phyloP scores from a whole-genome alignment of 2,329 filamentous ascomycete genomes.

The Verticillium nonalfalfae region DNA sequence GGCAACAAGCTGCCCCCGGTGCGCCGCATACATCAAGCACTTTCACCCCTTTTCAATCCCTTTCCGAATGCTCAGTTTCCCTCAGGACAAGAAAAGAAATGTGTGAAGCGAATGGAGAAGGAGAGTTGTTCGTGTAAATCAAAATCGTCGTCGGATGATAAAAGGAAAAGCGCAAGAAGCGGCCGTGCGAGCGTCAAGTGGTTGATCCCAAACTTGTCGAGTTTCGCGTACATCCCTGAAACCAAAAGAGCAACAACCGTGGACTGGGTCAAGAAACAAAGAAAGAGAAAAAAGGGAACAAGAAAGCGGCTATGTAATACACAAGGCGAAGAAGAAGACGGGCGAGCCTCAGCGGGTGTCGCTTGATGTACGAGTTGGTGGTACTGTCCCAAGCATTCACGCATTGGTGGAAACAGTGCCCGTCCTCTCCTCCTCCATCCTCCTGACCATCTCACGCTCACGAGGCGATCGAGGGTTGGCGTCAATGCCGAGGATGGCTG shows the following conservation, averaged over 20 bases:
- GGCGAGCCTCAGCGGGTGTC: neutral
- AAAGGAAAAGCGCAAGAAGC: neutral
- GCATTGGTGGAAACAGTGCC: slow-evolving; percentile 21
- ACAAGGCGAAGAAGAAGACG: slow-evolving; percentile 7
- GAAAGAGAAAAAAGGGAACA: slow-evolving; percentile 1
- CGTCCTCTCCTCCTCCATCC: slow-evolving; percentile 45
- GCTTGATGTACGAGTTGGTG: neutral
- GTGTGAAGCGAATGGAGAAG: neutral
- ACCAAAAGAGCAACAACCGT: neutral
- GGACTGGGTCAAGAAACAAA: neutral
- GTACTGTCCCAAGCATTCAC: slow-evolving; percentile 12
- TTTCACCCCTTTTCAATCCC: neutral
- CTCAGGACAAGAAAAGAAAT: neutral
- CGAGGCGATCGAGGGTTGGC: slow-evolving; percentile 50
- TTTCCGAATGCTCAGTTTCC: neutral
- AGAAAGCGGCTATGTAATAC: slow-evolving; percentile 9
- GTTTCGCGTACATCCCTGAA: neutral
- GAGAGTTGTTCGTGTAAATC: neutral
- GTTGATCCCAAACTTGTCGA: neutral
- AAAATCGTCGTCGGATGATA: neutral
- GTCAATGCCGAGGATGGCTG: slow-evolving; percentile 55
- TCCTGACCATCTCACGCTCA: slow-evolving; percentile 50
- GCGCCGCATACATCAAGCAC: neutral
- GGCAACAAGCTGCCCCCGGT: neutral
- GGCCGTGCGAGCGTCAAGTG: neutral